Base-by-base conservation (phyloP, 148 eudicot species). In the Persicaria tinctoria region DNA sequence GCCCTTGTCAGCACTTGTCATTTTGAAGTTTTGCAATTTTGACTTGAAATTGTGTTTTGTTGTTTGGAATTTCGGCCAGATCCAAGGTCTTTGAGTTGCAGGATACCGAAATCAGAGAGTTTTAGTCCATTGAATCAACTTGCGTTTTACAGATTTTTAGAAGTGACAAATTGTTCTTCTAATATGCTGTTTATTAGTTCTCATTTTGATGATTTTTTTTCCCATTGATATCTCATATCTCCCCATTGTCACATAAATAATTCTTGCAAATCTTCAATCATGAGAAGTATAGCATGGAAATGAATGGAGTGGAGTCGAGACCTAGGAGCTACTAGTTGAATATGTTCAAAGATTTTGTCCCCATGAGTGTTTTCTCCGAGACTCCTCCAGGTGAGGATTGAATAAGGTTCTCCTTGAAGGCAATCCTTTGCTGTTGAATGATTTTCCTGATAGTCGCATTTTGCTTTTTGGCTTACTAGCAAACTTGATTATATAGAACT, bases 301-400 rank as follows among this genome's bases (percentile, higher is more conserved):
- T 95, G 97, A 82, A 82, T 76, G 85, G 89, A 48, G 54, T 78
- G 79, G 93, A 86, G 27, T 68, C 73, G n/a, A 92, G 85, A 80
- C 93, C 98, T 0, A 89, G 84, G 75, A 92, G 91, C 81, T 95
- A 92, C 82, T 87, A 96, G 5, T 76, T 95, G 72, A 92, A 92
- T 82, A 90, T 92, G 96, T 91, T 85, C 64, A 86, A 88, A 64
- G 98, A 95, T 79, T 88, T 95, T 62, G 98, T 95, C 80, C 98
- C 98, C 18, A 92, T 95, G 98, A 75, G 82, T 74, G 74, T 95
- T 72, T 92, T 95, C 85, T 89, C 98, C 0, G 98, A 95, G 78
- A 27, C 85, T 45, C 77, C 68, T 83, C 92, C 87, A 77, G 98
- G 97, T 95, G 79, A 85, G 80, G 46, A 59, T 76, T 76, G 51